These are phyloP conservation scores for Ophiosphaerella narmari DNA, from an alignment of 2,329 filamentous ascomycete genomes.

Conservation along the genomic window DNA sequence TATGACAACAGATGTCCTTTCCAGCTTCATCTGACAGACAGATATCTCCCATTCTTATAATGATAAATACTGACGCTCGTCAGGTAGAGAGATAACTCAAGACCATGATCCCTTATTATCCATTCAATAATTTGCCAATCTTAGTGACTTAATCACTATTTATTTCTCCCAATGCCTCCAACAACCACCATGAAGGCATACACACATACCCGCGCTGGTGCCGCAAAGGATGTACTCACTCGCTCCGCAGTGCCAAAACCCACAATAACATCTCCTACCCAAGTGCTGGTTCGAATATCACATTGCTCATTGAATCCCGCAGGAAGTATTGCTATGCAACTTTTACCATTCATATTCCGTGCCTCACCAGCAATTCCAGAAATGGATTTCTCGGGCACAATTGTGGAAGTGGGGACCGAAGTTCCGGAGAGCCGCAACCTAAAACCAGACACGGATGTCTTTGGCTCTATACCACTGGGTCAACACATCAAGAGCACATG, in stretches of 20 bases:
- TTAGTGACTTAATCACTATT: no score
- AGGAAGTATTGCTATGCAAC: conserved; percentile 48
- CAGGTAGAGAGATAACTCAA: no score
- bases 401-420: conserved; percentile 24
- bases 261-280: conserved; percentile 5
- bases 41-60: no score
- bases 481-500: conserved; percentile 40
- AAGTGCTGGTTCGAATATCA: conserved; percentile 28
- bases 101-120: no score
- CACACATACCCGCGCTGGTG: conserved; percentile 14
- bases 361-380: conserved; percentile 44
- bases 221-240: conserved; percentile 12
- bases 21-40: no score
- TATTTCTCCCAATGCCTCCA: background rate
- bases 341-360: conserved; percentile 48
- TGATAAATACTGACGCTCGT: no score
- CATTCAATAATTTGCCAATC: no score
- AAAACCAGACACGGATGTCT: conserved; percentile 41
- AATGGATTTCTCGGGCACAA: conserved; percentile 49
- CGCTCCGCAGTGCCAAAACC: conserved; percentile 10
- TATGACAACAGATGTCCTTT: no score
- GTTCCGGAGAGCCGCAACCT: conserved; percentile 17
- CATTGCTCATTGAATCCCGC: conserved; percentile 51
- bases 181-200: conserved; percentile 20
- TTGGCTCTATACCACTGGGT: conserved; percentile 47